Percentiles rank a stretch among this genome's conserved stretches.
phyloP scores from a whole-genome alignment of 345 rosid genomes.

The Salix udensis region DNA sequence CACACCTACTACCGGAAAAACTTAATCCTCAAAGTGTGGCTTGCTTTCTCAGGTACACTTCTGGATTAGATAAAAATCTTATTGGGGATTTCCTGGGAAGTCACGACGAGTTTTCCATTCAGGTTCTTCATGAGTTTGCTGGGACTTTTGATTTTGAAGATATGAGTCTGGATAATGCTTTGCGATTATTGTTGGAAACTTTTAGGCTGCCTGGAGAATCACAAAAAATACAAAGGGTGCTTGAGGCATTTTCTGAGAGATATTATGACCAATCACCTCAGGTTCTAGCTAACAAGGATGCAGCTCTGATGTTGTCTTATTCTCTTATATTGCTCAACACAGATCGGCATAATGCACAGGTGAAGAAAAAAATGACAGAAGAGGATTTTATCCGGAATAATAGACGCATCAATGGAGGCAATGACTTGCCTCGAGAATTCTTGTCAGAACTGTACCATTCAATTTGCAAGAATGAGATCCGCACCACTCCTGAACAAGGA shows the following conservation, averaged over 20 bases:
- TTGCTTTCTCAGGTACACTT: slow-evolving; percentile 94
- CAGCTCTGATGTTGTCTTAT: slow-evolving; percentile 88
- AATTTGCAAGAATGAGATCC: slow-evolving; percentile 95
- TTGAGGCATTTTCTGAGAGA: slow-evolving; percentile 97
- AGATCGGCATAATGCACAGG: slow-evolving; percentile 95
- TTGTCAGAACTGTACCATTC: slow-evolving; percentile 80
- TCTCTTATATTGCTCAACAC: slow-evolving; percentile 97
- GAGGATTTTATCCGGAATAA: slow-evolving; percentile 96
- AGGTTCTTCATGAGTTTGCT: slow-evolving; percentile 98
- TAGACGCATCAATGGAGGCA: slow-evolving; percentile 90
- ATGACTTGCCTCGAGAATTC: slow-evolving; percentile 85
- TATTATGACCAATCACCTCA: slow-evolving; percentile 92
- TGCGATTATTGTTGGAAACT: slow-evolving; percentile 87
- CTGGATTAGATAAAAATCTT: slow-evolving; percentile 96
- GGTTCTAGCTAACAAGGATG: slow-evolving; percentile 90
- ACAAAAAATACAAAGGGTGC: slow-evolving; percentile 95
- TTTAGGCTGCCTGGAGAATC: slow-evolving; percentile 97
- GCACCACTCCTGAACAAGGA: slow-evolving; percentile 95
- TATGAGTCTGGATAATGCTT: slow-evolving; percentile 95
- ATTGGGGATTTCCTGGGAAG: slow-evolving; percentile 98
- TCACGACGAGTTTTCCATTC: slow-evolving; percentile 96
- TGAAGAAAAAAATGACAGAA: slow-evolving; percentile 97
- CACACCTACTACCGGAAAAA: slow-evolving; percentile 93
- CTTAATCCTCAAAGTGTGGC: slow-evolving; percentile 99
- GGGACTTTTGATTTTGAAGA: slow-evolving; percentile 95